Evolutionary conservation across 2,329 filamentous ascomycete genomes (phyloP).

Genomic region (Coniochaeta sp.): DNA sequence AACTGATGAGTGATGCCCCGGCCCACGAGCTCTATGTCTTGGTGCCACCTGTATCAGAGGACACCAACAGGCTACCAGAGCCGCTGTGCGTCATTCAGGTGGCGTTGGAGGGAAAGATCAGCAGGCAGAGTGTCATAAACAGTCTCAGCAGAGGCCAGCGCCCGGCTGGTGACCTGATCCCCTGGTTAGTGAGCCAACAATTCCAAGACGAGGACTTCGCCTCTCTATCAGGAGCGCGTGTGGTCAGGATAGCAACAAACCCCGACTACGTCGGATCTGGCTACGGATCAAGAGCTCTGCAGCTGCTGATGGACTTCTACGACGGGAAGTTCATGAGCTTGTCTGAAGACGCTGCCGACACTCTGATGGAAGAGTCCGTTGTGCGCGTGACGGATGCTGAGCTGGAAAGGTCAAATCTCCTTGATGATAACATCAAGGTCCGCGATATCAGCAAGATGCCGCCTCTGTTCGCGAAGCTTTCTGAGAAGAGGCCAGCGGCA

Average conservation of each 20-base stretch:
- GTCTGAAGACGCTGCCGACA: conserved; percentile 59
- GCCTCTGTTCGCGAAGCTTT: conserved; percentile 81
- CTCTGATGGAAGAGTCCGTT: conserved; percentile 55
- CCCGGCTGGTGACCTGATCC: conserved; percentile 87
- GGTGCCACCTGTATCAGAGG: conserved; percentile 75
- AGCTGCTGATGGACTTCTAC: conserved; percentile 87
- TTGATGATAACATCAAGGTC: conserved; percentile 83
- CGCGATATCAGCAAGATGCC: conserved; percentile 89
- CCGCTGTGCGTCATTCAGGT: conserved; percentile 94
- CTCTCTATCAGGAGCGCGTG: conserved; percentile 79
- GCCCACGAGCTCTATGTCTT: conserved; percentile 93
- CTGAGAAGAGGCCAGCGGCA: conserved; percentile 69
- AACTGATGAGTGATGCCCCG: conserved; percentile 93
- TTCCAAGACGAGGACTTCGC: conserved; percentile 98
- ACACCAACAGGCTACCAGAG: conserved; percentile 69
- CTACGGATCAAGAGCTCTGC: conserved; percentile 82
- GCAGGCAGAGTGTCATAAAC: conserved; percentile 84
- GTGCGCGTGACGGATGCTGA: conserved; percentile 77
- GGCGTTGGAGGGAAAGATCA: conserved; percentile 90
- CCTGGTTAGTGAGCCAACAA: conserved; percentile 95
- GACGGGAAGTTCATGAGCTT: conserved; percentile 86
- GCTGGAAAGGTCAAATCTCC: conserved; percentile 65
- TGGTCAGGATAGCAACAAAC: conserved; percentile 94
- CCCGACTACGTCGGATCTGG: conserved; percentile 91
- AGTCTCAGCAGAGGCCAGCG: conserved; percentile 83